A percentile compares a stretch with the other conserved stretches of the same genome.
Evolutionary conservation across 2,329 filamentous ascomycete species (phyloP).

Genomic region (Fusarium sp.): DNA sequence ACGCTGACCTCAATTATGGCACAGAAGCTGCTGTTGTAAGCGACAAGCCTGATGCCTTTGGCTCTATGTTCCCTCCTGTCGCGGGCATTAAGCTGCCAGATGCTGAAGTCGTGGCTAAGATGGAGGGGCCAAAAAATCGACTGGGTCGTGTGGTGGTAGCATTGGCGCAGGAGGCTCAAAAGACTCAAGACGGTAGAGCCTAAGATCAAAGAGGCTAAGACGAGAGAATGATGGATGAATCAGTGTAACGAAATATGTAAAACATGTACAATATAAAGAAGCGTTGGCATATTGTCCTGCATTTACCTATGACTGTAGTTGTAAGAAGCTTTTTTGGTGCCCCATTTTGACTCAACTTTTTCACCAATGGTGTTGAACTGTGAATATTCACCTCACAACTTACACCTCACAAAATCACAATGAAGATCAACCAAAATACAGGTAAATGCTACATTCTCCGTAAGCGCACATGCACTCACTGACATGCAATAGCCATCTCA

Average conservation of each 20-base stretch:
- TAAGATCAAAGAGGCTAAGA: background rate
- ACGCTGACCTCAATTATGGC: conserved; percentile 77
- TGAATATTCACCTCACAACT: conserved; percentile 16
- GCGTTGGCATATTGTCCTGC: background rate
- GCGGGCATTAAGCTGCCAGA: conserved; percentile 40
- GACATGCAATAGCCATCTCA: conserved; percentile 65
- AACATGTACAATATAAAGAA: conserved; percentile 28
- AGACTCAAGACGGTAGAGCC: background rate
- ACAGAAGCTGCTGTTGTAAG: conserved; percentile 33
- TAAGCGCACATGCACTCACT: background rate
- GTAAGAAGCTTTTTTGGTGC: background rate
- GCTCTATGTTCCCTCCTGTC: conserved; percentile 62
- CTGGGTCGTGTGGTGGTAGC: conserved; percentile 41
- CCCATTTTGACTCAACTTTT: conserved; percentile 20
- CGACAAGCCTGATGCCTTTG: conserved; percentile 46
- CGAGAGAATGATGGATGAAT: conserved; percentile 1
- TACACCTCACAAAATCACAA: conserved; percentile 38
- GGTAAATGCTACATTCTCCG: conserved; percentile 44
- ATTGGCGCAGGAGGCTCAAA: conserved; percentile 44
- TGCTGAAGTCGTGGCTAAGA: conserved; percentile 29
- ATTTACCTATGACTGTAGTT: background rate
- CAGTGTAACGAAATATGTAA: conserved; percentile 11
- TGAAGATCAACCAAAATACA: conserved; percentile 57
- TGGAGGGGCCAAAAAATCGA: conserved; percentile 37
- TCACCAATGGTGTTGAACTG: conserved; percentile 9